Evolutionary conservation across 2,329 filamentous ascomycete genomes (phyloP), one percentile per base, ranked within the genome.

Genomic region (Zalaria sp.): DNA sequence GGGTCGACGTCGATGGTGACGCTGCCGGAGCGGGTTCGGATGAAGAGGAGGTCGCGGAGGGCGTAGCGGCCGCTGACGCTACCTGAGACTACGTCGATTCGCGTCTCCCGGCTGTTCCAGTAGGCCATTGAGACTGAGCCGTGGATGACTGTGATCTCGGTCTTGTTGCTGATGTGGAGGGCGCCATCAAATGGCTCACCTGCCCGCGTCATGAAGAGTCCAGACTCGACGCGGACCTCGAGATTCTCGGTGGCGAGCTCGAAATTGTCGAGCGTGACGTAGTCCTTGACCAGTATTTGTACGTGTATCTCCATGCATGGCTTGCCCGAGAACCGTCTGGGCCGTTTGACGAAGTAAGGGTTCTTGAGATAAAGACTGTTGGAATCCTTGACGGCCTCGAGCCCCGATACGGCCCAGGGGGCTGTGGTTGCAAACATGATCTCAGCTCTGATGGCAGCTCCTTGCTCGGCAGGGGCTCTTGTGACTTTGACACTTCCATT

Each of bases 11-110:
- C 50, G 35, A 65, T 53, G 40, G 59, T 55, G 8, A 69, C 58
- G 3, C 54, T 58, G 11, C 66, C 66, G n/a, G 58, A 60, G 25
- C 53, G 56, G 1, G 63, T 65, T 2, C 51, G 56, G 29, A 69
- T 53, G 11, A 52, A 57, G 5, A 69, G 51, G 5, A 63, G 49
- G 41, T 68, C 63, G 9, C 51, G 51, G 3, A 68, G 54, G 4
- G 60, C 53, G 48, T 62, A 67, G 7, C 50, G 55, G 1, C 66
- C 66, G 37, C 51, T 60, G 36, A 68, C 61, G 11, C 58, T 59
- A 5, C 63, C 64, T 0, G 62, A 61, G 4, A 56, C 56, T 4
- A 60, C 57, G 25, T 61, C 52, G 7, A 68, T 57, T 11, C 52
- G 49, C n/a, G 59, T 66, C 40, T 61, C 53, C 8, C 61, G 58